Percentiles rank a stretch among this genome's conserved stretches.
phyloP scores from a whole-genome alignment of 257 asterid species.

The Ocimum tenuiflorum region DNA sequence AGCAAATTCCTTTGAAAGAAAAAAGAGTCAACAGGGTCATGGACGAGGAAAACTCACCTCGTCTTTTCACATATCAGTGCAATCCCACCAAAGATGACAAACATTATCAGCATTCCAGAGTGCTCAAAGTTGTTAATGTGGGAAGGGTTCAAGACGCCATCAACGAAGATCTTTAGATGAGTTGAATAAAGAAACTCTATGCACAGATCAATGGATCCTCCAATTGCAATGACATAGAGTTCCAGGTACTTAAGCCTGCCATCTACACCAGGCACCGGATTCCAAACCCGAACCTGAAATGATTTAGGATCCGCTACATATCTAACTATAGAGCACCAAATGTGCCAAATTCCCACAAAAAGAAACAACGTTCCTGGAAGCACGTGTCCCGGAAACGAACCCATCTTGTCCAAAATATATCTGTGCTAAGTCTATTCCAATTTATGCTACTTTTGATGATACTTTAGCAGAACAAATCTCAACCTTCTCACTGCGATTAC shows the following conservation, averaged over 20 bases:
- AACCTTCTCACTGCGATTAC: background rate
- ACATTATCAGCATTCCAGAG: constrained; percentile 84
- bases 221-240: constrained; percentile 75
- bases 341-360: constrained; percentile 78
- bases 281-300: constrained; percentile 75
- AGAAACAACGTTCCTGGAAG: constrained; percentile 90
- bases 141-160: constrained; percentile 69
- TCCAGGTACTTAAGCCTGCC: constrained; percentile 74
- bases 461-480: background rate
- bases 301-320: constrained; percentile 54
- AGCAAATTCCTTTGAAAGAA: no score
- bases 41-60: constrained; percentile 41
- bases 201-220: constrained; percentile 74
- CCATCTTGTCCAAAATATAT: constrained; percentile 39
- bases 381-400: constrained; percentile 87
- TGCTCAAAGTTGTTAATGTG: constrained; percentile 86
- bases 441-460: background rate
- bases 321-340: constrained; percentile 69
- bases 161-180: constrained; percentile 66
- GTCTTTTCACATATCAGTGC: constrained; percentile 58
- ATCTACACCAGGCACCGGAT: constrained; percentile 63
- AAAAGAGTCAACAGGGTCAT: no score
- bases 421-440: background rate
- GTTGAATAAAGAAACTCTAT: constrained; percentile 74
- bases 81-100: constrained; percentile 56